Base-by-base conservation (phyloP, 495 filamentous ascomycete species). In the Podospora australis region DNA sequence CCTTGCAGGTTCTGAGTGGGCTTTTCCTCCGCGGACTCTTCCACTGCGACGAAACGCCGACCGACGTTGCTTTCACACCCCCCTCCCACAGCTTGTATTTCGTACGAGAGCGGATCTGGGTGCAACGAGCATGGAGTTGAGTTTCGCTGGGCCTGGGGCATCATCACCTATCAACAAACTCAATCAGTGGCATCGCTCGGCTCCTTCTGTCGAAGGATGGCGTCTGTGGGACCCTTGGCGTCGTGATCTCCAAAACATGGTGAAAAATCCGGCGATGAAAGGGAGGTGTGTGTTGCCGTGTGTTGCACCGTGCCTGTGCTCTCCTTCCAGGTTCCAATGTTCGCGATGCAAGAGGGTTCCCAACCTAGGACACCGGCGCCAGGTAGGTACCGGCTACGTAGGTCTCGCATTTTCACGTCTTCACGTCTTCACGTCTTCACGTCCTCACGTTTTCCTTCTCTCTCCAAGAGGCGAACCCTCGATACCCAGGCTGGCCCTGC, bases 331-430 rank as follows among this genome's bases (percentile, higher is more conserved):
- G n/a, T n/a, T n/a, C n/a, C n/a, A n/a, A n/a, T n/a, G n/a, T n/a
- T n/a, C n/a, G 24, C 49, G 54, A 53, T 53, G 53, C 49, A 57
- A 50, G 50, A 46, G 42, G 50, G 44, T 57, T 51, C 55, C 55
- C 34, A 57, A 54, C 50, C 26, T 42, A 49, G 13, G 55, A 50
- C 43, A 54, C 50, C 55, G 50, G 17, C 40, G 23, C 45, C 25
- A 49, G 45, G 44, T 36, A 36, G n/a, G n/a, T 41, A 46, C 52
- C 24, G 14, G 52, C 32, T 43, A 50, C n/a, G n/a, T n/a, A n/a
- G n/a, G n/a, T n/a, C n/a, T n/a, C n/a, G n/a, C n/a, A n/a, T n/a
- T n/a, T n/a, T n/a, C n/a, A n/a, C n/a, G n/a, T n/a, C n/a, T n/a
- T n/a, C n/a, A n/a, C n/a, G n/a, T n/a, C n/a, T n/a, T n/a, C n/a